Evolutionary conservation across 257 asterid species (phyloP).

Genomic region (Fraxinus anomala): DNA sequence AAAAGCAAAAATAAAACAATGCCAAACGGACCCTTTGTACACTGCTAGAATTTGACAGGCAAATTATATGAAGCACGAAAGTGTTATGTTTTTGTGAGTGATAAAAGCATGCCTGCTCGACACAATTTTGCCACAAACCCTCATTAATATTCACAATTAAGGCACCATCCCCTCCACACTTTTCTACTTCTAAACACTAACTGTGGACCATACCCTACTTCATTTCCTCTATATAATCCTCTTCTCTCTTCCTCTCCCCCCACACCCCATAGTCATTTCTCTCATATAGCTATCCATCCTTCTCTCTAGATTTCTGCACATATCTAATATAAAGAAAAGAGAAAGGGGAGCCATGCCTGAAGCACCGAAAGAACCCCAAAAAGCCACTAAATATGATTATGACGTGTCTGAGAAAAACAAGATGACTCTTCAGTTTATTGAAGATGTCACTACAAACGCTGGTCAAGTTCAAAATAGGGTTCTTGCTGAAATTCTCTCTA

Average conservation of each 20-base stretch:
- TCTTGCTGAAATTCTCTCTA: slow-evolving; percentile 56
- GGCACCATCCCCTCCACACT: slow-evolving; percentile 25
- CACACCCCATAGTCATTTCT: slow-evolving; percentile 29
- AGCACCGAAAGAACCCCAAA: slow-evolving; percentile 42
- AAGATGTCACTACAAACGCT: slow-evolving; percentile 54
- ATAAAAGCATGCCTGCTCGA: slow-evolving; percentile 38
- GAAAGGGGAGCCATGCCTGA: slow-evolving; percentile 52
- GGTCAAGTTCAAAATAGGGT: slow-evolving; percentile 53
- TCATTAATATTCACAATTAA: slow-evolving; percentile 43
- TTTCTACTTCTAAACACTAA: slow-evolving; percentile 37
- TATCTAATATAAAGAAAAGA: background rate
- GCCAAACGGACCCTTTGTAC: slow-evolving; percentile 9
- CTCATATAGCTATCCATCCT: slow-evolving; percentile 4
- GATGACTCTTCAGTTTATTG: slow-evolving; percentile 54
- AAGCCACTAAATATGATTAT: background rate
- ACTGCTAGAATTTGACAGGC: slow-evolving; percentile 35
- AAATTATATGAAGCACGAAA: slow-evolving; percentile 43
- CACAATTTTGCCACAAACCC: slow-evolving; percentile 42
- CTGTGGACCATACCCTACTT: slow-evolving; percentile 21
- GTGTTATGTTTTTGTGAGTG: slow-evolving; percentile 34
- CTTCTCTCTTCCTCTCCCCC: slow-evolving; percentile 21
- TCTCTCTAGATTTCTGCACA: background rate
- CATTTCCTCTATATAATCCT: slow-evolving; percentile 40
- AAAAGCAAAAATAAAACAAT: no score
- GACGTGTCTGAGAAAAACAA: slow-evolving; percentile 39